phyloP scores from a whole-genome alignment of 768 basidiomycete genomes.

The Rhodotorula kratochvilovae region DNA sequence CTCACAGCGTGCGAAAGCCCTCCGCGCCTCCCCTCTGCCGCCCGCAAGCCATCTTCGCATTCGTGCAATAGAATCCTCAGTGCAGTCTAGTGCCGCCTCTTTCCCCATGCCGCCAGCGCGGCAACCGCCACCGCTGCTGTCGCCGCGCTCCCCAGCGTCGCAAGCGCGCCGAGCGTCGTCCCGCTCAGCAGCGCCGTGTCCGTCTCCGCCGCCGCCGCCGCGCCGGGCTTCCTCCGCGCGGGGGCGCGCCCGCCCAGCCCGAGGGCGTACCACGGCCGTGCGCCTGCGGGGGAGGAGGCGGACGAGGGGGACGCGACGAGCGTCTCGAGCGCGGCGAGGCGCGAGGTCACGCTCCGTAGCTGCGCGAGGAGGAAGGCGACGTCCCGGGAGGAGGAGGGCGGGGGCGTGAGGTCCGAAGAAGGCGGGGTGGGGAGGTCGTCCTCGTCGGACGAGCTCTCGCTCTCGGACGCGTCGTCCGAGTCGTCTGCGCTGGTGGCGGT shows the following conservation, averaged over 20 bases:
- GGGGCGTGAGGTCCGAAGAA: not conserved
- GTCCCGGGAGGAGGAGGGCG: constrained; percentile 7
- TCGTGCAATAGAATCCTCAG: too few species aligned
- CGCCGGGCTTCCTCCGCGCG: not conserved
- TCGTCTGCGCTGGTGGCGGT: not conserved
- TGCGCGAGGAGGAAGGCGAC: constrained; percentile 28
- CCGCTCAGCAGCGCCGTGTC: not conserved
- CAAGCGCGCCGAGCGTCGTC: not conserved
- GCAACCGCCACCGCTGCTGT: constrained; percentile 15
- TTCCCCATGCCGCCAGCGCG: constrained; percentile 6
- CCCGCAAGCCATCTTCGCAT: too few species aligned
- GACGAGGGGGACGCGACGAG: constrained; percentile 3
- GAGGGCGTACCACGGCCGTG: not conserved
- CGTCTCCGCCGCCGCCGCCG: not conserved
- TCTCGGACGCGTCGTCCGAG: not conserved
- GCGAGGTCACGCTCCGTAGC: constrained; percentile 18
- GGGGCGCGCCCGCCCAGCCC: not conserved
- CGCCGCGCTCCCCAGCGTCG: constrained; percentile 6
- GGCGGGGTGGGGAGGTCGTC: not conserved
- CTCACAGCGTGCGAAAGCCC: too few species aligned
- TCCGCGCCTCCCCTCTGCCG: too few species aligned
- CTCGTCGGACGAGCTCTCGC: not conserved
- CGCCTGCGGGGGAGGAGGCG: not conserved
- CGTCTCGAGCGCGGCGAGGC: constrained; percentile 29
- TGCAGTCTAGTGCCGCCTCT: not conserved